Base-by-base conservation (phyloP, 192 early-diverging fungal species). In the Coemansia sp. region DNA sequence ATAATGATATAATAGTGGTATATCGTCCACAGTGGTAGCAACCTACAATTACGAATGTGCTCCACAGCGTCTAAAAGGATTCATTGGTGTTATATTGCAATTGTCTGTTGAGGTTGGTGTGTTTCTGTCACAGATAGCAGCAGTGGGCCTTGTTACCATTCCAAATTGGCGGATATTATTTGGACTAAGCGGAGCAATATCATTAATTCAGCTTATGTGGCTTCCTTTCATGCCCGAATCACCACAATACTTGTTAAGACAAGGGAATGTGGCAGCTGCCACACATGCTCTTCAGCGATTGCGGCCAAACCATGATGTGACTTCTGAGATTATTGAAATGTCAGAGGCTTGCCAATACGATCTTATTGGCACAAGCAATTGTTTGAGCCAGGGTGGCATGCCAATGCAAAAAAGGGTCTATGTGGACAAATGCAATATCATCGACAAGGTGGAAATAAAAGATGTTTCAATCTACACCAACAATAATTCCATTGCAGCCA, bases 41-140 rank as follows among this genome's bases (percentile, higher is more conserved):
- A 88, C 91, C 8, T 94, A 94, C 68, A 87, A 94, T 49, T 86
- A 87, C 54, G 94, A 94, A 72, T 87, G 93, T 53, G 81, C 91
- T 0, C 89, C 94, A 2, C 72, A 87, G 15, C 81, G 76, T 21
- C 70, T 81, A 23, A 84, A 92, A 58, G 93, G 93, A 9, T 62
- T 84, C 4, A 71, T 93, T 67, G 93, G 94, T 8, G 84, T 87
- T 6, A 69, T 90, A 60, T 86, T 89, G 48, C 93, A 93, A 81
- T 81, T 93, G 41, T 74, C 86, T 0, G 87, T 96, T 15, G 91
- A 92, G 26, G 48, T 91, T 23, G 94, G 94, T 4, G 87, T 96
- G 45, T 83, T 96, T 38, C 7, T 90, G 4, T 83, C 90, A 23
- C 89, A 91, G 69, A 41, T 89, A 9, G 70, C 87, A 16, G 91